Evolutionary conservation across 1,139 yeast genomes (phyloP).

Genomic region (Scheffersomyces stambukii): DNA sequence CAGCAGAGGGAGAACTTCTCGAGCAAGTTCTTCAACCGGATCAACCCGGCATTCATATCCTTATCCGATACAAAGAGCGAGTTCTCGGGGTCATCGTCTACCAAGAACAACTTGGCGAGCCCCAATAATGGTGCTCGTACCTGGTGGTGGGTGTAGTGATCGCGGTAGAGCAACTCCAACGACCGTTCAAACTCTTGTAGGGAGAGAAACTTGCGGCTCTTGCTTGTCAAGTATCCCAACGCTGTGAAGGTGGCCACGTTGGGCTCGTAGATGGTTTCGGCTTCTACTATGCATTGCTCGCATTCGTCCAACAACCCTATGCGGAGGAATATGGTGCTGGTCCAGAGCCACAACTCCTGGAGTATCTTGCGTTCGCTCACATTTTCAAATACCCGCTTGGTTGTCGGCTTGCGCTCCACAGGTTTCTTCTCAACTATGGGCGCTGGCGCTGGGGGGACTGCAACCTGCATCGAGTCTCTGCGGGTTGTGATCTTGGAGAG

Average conservation of each 20-base stretch:
- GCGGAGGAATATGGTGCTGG: conserved; percentile 61
- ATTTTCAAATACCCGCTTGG: conserved; percentile 6
- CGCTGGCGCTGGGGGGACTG: conserved; percentile 1
- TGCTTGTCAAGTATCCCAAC: conserved; percentile 48
- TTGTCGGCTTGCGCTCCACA: conserved; percentile 2
- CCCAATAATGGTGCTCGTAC: too few relatives aligned
- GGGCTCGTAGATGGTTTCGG: conserved; percentile 51
- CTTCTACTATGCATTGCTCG: conserved; percentile 70
- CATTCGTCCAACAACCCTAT: conserved; percentile 57
- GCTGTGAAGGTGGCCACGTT: conserved; percentile 51
- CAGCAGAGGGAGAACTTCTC: conserved; percentile 46
- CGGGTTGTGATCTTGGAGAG: conserved; percentile 9
- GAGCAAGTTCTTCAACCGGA: conserved; percentile 59
- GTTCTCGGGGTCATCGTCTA: conserved; percentile 30
- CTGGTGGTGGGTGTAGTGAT: conserved; percentile 30
- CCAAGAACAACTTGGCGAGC: conserved; percentile 51
- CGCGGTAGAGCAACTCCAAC: conserved; percentile 40
- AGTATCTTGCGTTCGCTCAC: conserved; percentile 32
- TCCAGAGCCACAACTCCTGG: conserved; percentile 73
- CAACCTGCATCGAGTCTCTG: conserved; percentile 7
- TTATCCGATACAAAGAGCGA: conserved; percentile 40
- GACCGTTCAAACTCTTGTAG: conserved; percentile 68
- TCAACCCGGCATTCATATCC: conserved; percentile 62
- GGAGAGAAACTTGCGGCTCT: conserved; percentile 43
- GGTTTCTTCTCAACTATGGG: neutral